A percentile compares a stretch with the other conserved stretches of the same genome.
Conservation (phyloP, 1,139 yeast species). For the Suhomyces panamericanus region DNA sequence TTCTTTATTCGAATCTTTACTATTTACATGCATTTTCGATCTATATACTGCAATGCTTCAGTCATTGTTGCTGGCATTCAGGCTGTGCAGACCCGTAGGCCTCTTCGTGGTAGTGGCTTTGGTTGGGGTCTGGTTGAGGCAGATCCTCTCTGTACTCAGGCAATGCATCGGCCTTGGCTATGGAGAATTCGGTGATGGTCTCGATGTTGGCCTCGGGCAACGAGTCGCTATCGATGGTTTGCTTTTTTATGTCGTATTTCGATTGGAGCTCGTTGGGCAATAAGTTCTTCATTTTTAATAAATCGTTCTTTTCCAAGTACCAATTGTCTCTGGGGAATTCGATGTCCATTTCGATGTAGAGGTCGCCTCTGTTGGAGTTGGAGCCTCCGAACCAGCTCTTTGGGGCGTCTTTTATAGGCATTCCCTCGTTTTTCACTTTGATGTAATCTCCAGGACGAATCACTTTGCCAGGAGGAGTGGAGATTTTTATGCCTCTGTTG, state of each 20-base stretch:
- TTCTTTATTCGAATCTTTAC: too few species aligned
- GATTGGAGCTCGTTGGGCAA: constrained; percentile 47
- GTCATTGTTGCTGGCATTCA: constrained; percentile 46
- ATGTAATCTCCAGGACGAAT: constrained; percentile 75
- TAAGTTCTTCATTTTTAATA: constrained; percentile 51
- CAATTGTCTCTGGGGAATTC: constrained; percentile 85
- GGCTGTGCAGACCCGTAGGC: constrained; percentile 29
- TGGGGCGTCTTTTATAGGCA: constrained; percentile 58
- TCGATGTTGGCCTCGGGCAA: constrained; percentile 42
- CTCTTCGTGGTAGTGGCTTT: constrained; percentile 13
- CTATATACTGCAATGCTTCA: constrained; percentile 2
- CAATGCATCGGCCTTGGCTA: constrained; percentile 30
- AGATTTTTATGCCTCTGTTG: constrained; percentile 66
- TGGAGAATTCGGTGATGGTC: constrained; percentile 41
- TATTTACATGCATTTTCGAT: constrained; percentile 14
- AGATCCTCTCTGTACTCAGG: constrained; percentile 38
- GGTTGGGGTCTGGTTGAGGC: constrained; percentile 18
- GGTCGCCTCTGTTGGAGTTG: constrained; percentile 56
- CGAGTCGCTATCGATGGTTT: constrained; percentile 27
- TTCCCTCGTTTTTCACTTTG: constrained; percentile 75
- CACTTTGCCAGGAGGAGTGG: constrained; percentile 75
- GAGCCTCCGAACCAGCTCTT: constrained; percentile 37
- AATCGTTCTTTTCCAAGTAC: constrained; percentile 68
- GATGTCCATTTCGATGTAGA: constrained; percentile 68
- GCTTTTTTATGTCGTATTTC: constrained; percentile 25